Percentiles rank a stretch among this genome's conserved stretches.
Conservation (phyloP, 352 stramenopile species). For the Thalassiosira pacifica region DNA sequence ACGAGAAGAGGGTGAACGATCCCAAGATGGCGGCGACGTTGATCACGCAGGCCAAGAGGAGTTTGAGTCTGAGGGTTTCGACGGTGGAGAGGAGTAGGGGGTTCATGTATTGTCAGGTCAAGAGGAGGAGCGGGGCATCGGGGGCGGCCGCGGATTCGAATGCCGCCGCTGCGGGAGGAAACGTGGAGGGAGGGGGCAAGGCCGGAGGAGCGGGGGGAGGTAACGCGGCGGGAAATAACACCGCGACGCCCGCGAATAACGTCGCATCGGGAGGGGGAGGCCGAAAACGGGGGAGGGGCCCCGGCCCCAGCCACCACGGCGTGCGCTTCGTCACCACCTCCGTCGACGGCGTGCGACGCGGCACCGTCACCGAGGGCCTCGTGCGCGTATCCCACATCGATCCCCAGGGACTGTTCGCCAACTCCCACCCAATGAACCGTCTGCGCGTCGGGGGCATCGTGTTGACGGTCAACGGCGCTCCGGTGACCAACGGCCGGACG, state of each 20-base stretch:
- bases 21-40: constrained; percentile 54
- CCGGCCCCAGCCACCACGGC: constrained; percentile 23
- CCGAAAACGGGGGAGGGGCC: background rate
- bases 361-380: constrained; percentile 30
- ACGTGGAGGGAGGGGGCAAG: background rate
- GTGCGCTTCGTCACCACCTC: constrained; percentile 48
- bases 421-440: constrained; percentile 49
- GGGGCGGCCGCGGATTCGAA: too few relatives aligned
- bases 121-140: constrained; percentile 18
- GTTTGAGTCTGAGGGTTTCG: constrained; percentile 35
- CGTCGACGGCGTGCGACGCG: constrained; percentile 35
- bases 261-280: background rate
- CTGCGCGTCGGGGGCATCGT: constrained; percentile 41
- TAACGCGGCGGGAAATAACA: too few relatives aligned
- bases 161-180: constrained; percentile 3
- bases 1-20: constrained; percentile 59
- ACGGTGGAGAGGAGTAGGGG: constrained; percentile 26
- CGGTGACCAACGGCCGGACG: constrained; percentile 31
- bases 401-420: constrained; percentile 40
- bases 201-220: background rate
- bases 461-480: constrained; percentile 41
- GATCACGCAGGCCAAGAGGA: constrained; percentile 42
- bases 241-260: too few relatives aligned
- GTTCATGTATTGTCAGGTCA: constrained; percentile 59
- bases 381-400: constrained; percentile 48